Evolutionary conservation across 2,329 filamentous ascomycete genomes (phyloP).

Genomic region (Alternaria infectoria): DNA sequence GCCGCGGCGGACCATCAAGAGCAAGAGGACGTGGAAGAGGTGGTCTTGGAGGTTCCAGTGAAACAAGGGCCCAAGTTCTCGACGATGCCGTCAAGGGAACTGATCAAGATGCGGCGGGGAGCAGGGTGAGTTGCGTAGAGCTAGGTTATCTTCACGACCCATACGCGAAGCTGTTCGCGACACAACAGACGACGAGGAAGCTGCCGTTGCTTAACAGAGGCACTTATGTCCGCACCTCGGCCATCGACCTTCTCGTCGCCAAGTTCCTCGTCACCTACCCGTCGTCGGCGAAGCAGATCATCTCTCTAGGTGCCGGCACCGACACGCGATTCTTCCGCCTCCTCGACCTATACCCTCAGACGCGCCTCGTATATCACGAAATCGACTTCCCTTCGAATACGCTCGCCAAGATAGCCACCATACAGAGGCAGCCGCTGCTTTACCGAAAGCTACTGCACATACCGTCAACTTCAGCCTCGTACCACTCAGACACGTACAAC

Average conservation of each 20-base stretch:
- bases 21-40: constrained; percentile 54
- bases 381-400: constrained; percentile 84
- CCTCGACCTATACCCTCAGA: constrained; percentile 56
- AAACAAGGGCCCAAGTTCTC: constrained; percentile 53
- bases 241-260: constrained; percentile 78
- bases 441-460: constrained; percentile 31
- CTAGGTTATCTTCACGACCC: constrained; percentile 83
- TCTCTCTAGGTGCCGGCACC: constrained; percentile 91
- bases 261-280: constrained; percentile 66
- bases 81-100: constrained; percentile 86
- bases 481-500: constrained; percentile 60
- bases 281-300: constrained; percentile 70
- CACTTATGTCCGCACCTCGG: constrained; percentile 88
- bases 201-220: constrained; percentile 95
- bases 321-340: constrained; percentile 88
- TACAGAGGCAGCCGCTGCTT: constrained; percentile 42
- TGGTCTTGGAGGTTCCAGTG: constrained; percentile 25
- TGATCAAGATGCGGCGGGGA: constrained; percentile 88
- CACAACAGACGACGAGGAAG: constrained; percentile 64
- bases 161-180: constrained; percentile 75
- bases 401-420: constrained; percentile 64
- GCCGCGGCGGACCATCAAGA: constrained; percentile 55
- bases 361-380: constrained; percentile 79
- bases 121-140: constrained; percentile 85
- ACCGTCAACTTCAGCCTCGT: constrained; percentile 42